phyloP scores from a whole-genome alignment of 2,329 filamentous ascomycete species.

The Fusarium equiseti region DNA sequence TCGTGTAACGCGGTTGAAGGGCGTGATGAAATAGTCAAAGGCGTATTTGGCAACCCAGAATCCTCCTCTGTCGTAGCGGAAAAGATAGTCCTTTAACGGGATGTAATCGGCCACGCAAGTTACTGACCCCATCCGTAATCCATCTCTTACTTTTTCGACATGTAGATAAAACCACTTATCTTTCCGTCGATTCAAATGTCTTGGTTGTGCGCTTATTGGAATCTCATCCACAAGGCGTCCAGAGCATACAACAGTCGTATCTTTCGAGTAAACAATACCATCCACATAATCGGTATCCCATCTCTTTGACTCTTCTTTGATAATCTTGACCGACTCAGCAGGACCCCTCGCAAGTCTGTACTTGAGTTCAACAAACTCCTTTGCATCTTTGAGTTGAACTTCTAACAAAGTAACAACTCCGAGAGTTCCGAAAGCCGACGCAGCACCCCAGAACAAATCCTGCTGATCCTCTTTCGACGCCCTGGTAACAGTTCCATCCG shows the following conservation, averaged over 20 bases:
- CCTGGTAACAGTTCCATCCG: conserved; percentile 67
- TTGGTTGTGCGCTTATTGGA: conserved; percentile 51
- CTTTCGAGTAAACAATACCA: conserved; percentile 71
- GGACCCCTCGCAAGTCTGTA: conserved; percentile 63
- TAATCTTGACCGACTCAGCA: conserved; percentile 54
- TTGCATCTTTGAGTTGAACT: conserved; percentile 67
- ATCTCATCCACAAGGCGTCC: conserved; percentile 67
- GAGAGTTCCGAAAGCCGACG: conserved; percentile 74
- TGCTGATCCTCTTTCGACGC: conserved; percentile 66
- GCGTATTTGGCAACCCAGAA: conserved; percentile 76
- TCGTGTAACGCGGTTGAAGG: conserved; percentile 74
- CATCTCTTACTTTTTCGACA: conserved; percentile 59
- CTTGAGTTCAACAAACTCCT: conserved; percentile 67
- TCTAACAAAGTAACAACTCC: conserved; percentile 75
- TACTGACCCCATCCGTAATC: conserved; percentile 38
- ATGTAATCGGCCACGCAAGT: conserved; percentile 63
- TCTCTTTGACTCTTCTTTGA: conserved; percentile 58
- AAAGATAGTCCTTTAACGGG: conserved; percentile 74
- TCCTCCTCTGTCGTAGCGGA: conserved; percentile 76
- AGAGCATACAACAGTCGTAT: conserved; percentile 69
- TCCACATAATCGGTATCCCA: conserved; percentile 73
- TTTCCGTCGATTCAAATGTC: conserved; percentile 65
- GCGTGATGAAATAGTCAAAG: conserved; percentile 73
- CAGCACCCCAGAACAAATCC: conserved; percentile 74
- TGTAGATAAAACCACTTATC: conserved; percentile 84